Base-by-base conservation (phyloP, 208 protist genomes). In the Crithidia sp. region DNA sequence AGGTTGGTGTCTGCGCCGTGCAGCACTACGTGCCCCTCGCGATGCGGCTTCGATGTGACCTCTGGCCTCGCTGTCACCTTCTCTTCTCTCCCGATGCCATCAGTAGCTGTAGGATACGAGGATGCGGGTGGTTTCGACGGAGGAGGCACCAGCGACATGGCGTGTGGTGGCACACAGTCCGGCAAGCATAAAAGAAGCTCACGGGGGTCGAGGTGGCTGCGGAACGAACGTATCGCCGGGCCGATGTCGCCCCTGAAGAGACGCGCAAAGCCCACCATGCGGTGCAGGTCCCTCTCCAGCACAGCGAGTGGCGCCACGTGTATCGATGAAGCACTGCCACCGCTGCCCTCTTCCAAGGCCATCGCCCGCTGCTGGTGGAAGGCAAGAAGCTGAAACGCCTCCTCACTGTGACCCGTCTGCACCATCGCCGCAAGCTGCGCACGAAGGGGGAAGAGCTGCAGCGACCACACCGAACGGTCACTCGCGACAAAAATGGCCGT, bases 331-430 rank as follows among this genome's bases (percentile, higher is more conserved):
- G 55, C 50, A 28, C 58, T 6, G 28, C n/a, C 65, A 14, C 16
- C 45, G 39, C 49, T n/a, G 13, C 13, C 58, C 16, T 5, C 39
- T 50, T n/a, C 36, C 16, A 43, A 14, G 0, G 47, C 36, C 17
- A 71, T n/a, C 5, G 78, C 63, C 5, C 65, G 70, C 37, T 69
- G 55, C 44, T 77, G 75, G 44, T 88, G 80, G 44, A 70, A 78
- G 7, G 82, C 71, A 57, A 94, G 67, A n/a, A 92, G 73, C 55
- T 91, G 79, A 61, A 95, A 92, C 0, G 92, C 92, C 16, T 86
- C 87, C 8, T 86, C 83, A 36, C 80, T 84, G 40, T 79, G 79
- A 45, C 80, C 79, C 7, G 40, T 56, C 28, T 81, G 55, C 14
- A 95, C 85, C 43, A 96, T 71, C 52, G 85, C 77, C 3, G 80